Conservation (phyloP, 257 asterid species). For the Penstemon eatonii region DNA sequence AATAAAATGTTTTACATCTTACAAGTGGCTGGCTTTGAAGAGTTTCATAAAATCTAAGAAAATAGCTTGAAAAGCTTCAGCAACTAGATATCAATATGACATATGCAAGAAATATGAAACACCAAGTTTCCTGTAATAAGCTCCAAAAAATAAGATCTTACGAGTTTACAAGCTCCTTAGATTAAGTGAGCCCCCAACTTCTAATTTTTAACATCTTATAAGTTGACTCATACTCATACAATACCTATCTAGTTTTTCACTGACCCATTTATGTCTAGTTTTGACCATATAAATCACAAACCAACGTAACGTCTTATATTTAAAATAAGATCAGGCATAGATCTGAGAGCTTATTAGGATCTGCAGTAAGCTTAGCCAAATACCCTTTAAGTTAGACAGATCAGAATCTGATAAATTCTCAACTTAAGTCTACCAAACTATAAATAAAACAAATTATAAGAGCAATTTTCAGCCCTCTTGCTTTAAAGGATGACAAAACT, state of each 20-base stretch:
- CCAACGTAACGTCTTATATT: not conserved
- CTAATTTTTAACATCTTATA: not conserved
- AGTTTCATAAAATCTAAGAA: not conserved
- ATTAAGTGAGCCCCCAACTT: not conserved
- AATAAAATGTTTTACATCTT: not conserved
- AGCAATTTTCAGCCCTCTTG: not conserved
- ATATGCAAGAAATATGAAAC: not conserved
- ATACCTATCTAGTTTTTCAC: not conserved
- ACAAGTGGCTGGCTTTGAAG: not conserved
- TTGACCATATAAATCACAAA: not conserved
- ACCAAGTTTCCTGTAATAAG: not conserved
- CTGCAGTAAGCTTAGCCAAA: not conserved
- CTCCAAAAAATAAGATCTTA: not conserved
- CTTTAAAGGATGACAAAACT: too few relatives aligned
- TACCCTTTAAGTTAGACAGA: not conserved
- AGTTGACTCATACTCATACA: not conserved
- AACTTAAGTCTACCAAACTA: not conserved
- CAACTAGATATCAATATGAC: not conserved
- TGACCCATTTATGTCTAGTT: not conserved
- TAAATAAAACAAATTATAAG: not conserved
- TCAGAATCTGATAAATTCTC: not conserved
- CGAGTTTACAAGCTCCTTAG: not conserved
- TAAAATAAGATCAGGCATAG: not conserved
- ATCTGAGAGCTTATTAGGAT: not conserved
- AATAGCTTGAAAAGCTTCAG: not conserved